phyloP scores from a whole-genome alignment of 805 yeast genomes.

The Metschnikowia cubensis region DNA sequence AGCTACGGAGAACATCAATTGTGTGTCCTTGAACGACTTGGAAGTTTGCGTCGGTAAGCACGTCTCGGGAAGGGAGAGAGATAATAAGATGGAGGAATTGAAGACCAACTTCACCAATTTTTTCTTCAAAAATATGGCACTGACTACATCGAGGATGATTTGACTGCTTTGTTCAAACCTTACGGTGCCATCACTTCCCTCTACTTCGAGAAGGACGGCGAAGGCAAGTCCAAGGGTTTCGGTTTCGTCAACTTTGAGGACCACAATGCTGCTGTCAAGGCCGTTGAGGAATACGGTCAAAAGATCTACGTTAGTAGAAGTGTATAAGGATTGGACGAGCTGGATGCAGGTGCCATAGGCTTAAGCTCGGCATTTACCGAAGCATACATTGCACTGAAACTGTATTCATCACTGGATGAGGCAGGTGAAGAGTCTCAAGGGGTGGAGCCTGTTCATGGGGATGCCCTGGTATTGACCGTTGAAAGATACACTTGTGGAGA shows the following conservation, averaged over 20 bases:
- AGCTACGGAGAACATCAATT: constrained; percentile 96
- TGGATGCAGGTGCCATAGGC: too few relatives aligned
- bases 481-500: neutral
- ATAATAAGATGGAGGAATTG: constrained; percentile 84
- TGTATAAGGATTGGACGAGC: too few relatives aligned
- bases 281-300: constrained; percentile 87
- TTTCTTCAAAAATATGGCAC: constrained; percentile 83
- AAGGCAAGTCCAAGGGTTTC: constrained; percentile 90
- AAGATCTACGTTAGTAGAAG: constrained; percentile 91
- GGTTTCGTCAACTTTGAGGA: constrained; percentile 89
- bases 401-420: too few relatives aligned
- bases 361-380: too few relatives aligned
- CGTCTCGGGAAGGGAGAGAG: constrained; percentile 88
- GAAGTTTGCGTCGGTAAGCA: constrained; percentile 96
- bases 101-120: constrained; percentile 94
- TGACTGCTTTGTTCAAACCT: constrained; percentile 65
- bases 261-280: constrained; percentile 85
- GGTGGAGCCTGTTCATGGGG: neutral
- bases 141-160: constrained; percentile 66
- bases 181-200: constrained; percentile 83
- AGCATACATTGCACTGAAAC: too few relatives aligned
- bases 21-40: constrained; percentile 94
- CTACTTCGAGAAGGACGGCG: constrained; percentile 71
- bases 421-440: too few relatives aligned
- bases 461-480: neutral